Percentiles rank a stretch among this genome's conserved stretches.
phyloP scores from a whole-genome alignment of 768 basidiomycete genomes.

The Mycena rosella region DNA sequence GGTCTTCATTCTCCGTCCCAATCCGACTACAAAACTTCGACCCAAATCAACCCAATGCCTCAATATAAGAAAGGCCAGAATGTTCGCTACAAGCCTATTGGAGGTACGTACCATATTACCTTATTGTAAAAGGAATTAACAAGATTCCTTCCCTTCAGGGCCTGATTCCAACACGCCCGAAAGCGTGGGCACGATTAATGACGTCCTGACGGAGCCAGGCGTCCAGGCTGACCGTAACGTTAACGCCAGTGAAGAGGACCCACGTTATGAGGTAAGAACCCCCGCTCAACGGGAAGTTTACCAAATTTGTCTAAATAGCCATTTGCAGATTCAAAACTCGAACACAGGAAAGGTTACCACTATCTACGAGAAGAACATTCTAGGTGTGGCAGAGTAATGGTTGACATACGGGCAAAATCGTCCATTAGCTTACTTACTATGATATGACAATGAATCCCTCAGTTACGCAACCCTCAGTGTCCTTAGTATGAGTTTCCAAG shows the following conservation, averaged over 20 bases:
- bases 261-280: background rate
- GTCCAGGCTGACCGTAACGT: background rate
- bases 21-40: too few species aligned
- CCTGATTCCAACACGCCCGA: constrained; percentile 5
- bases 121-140: too few species aligned
- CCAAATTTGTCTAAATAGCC: too few species aligned
- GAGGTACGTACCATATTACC: background rate
- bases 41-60: background rate
- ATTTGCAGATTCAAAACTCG: background rate
- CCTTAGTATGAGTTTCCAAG: too few species aligned
- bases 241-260: constrained; percentile 6
- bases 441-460: too few species aligned
- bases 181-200: background rate
- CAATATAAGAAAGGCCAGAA: constrained; percentile 6
- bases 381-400: background rate
- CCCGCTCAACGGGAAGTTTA: too few species aligned
- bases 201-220: constrained; percentile 1
- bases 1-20: too few species aligned
- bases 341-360: background rate
- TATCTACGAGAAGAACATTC: constrained; percentile 12
- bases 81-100: constrained; percentile 10
- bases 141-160: background rate
- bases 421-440: too few species aligned
- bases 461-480: too few species aligned
- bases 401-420: too few species aligned